A percentile compares a stretch with the other conserved stretches of the same genome.
phyloP scores from a whole-genome alignment of 2,329 filamentous ascomycete genomes.

The Chaetomium sp. region DNA sequence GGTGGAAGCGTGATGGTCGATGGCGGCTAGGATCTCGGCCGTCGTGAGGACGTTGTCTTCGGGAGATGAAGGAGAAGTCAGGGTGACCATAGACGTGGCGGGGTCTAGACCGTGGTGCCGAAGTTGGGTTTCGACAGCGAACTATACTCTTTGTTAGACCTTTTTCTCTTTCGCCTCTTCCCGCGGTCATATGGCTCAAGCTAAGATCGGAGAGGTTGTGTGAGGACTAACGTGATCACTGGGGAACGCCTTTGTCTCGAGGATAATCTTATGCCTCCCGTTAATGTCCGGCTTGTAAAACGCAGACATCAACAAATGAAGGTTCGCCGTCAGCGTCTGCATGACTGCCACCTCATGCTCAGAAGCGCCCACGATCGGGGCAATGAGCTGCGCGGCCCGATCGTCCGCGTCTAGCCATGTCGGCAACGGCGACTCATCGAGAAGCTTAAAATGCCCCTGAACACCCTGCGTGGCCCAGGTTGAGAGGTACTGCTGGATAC shows the following conservation, averaged over 20 bases:
- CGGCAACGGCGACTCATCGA: constrained; percentile 52
- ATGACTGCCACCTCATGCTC: constrained; percentile 68
- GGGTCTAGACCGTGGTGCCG: constrained; percentile 59
- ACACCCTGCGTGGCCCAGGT: constrained; percentile 75
- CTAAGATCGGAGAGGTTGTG: not conserved
- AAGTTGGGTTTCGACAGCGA: constrained; percentile 70
- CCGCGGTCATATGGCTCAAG: too few relatives aligned
- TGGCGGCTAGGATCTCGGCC: constrained; percentile 58
- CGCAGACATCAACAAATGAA: constrained; percentile 71
- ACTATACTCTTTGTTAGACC: constrained; percentile 39
- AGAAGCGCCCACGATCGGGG: constrained; percentile 63
- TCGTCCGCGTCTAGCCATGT: constrained; percentile 68
- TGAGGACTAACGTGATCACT: constrained; percentile 64
- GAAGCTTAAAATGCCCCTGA: constrained; percentile 66
- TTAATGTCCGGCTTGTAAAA: constrained; percentile 64
- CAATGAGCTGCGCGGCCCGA: constrained; percentile 57
- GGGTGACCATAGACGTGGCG: constrained; percentile 59
- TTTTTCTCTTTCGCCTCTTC: too few relatives aligned
- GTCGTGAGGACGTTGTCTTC: constrained; percentile 54
- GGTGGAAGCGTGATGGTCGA: constrained; percentile 57
- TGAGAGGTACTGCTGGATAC: constrained; percentile 61
- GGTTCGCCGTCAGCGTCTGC: constrained; percentile 71
- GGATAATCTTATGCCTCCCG: constrained; percentile 62
- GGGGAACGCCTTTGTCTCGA: constrained; percentile 75
- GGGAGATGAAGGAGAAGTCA: constrained; percentile 46